Percentiles rank a stretch among this genome's conserved stretches.
Evolutionary conservation across 2,329 filamentous ascomycete species (phyloP).

Genomic region (Metarhizium robertsii): DNA sequence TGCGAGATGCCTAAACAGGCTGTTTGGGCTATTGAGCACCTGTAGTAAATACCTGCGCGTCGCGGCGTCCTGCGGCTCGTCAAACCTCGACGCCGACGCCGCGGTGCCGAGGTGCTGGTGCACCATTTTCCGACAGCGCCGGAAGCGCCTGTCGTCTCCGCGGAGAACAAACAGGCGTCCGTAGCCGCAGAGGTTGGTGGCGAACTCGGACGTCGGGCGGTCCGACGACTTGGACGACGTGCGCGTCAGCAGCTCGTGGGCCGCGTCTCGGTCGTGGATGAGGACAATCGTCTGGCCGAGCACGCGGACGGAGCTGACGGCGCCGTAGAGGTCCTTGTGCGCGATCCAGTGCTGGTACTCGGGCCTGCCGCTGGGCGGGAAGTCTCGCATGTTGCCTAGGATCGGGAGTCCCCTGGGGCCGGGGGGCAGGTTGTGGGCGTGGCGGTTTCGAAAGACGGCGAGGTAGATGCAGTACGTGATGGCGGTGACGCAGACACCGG

Average conservation of each 20-base stretch:
- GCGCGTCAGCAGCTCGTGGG: conserved; percentile 28
- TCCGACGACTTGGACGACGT: conserved; percentile 24
- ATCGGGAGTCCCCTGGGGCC: conserved; percentile 7
- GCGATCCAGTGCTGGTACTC: conserved; percentile 6
- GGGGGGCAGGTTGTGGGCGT: conserved; percentile 1
- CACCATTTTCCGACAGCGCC: conserved; percentile 34
- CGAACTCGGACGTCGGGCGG: conserved; percentile 22
- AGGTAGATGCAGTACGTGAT: not conserved
- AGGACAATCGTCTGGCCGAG: conserved; percentile 31
- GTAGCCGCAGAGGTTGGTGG: conserved; percentile 26
- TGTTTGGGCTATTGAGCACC: conserved; percentile 26
- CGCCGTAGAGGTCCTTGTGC: conserved; percentile 29
- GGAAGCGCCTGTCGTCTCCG: conserved; percentile 30
- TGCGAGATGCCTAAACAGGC: conserved; percentile 30
- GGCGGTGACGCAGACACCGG: not conserved
- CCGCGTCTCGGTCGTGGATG: conserved; percentile 26
- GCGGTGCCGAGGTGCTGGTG: conserved; percentile 34
- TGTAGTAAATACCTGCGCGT: conserved; percentile 32
- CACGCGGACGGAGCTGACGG: conserved; percentile 24
- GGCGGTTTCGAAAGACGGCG: not conserved
- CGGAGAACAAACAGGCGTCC: not conserved
- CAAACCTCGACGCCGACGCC: conserved; percentile 25
- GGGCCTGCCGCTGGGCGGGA: not conserved
- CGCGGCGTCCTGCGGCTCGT: conserved; percentile 33
- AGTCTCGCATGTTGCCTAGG: conserved; percentile 5